Evolutionary conservation across 352 stramenopile genomes (phyloP), one percentile per base, ranked within the genome.

Genomic region (Phytophthora quininea): DNA sequence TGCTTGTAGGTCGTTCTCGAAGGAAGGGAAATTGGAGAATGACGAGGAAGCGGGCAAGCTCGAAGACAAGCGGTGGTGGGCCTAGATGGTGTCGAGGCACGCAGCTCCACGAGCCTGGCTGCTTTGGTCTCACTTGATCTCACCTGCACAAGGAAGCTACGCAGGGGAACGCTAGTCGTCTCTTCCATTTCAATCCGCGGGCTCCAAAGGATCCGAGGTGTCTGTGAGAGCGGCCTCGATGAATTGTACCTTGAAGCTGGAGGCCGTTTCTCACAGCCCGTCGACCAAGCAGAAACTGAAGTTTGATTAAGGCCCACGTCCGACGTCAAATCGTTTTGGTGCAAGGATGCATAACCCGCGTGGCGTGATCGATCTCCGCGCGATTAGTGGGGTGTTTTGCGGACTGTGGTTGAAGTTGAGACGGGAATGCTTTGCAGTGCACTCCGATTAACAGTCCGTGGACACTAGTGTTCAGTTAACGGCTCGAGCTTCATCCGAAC

Each of bases 11-110:
- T 60, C 30, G 38, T 63, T 54, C 24, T 53, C 55, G 33, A 37
- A 42, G 42, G 15, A 31, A 52, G 61, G 60, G 29, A 57, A 74
- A 66, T 62, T n/a, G 45, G 27, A 66, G 58, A 74, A 57, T 74
- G 66, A 64, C 50, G 8, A 61, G 4, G 35, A 30, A 15, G 3
- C 27, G 0, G 19, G 42, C 45, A 29, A 43, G 60, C 27, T 58
- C 24, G 35, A 24, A 24, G 19, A 24, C 19, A 24, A 33, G 56
- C 8, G 53, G 11, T 10, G 51, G 32, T 56, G 33, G 40, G 9
- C 30, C 30, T 32, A 11, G 9, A 24, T 35, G 7, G 29, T 54
- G 43, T 38, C 0, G 9, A 51, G 19, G 33, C 31, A 54, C 38
- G 45, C n/a, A 42, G 47, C 30, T 47, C 12, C 10, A 14, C 15